These are phyloP conservation scores for Fagopyrum homotropicum DNA, from an alignment of 148 eudicot species.

Conservation along the genomic window DNA sequence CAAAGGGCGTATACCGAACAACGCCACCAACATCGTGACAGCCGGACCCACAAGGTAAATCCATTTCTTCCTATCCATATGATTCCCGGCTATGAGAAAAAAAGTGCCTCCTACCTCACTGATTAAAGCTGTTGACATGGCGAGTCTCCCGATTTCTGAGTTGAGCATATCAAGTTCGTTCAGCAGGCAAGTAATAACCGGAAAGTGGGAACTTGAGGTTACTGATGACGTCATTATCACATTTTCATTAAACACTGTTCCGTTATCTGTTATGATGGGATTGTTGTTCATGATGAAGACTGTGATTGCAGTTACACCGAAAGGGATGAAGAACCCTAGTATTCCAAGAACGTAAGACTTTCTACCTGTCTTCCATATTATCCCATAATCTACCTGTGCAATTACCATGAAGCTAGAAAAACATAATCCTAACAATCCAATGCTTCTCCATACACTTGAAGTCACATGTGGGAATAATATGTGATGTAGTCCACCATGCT, in stretches of 20 bases:
- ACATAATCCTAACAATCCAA: neutral
- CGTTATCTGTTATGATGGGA: too few relatives aligned
- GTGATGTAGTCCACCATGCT: neutral
- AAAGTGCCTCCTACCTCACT: slow-evolving; percentile 10
- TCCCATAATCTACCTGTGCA: slow-evolving; percentile 10
- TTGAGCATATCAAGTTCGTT: slow-evolving; percentile 28
- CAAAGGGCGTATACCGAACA: slow-evolving; percentile 22
- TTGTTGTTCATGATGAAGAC: neutral
- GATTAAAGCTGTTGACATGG: slow-evolving; percentile 16
- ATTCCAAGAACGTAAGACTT: slow-evolving; percentile 19
- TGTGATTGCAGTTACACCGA: neutral
- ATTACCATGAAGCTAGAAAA: neutral
- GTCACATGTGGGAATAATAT: neutral
- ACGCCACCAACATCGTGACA: slow-evolving; percentile 2
- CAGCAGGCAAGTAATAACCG: slow-evolving; percentile 21
- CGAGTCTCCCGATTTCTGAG: slow-evolving; percentile 32
- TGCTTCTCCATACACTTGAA: neutral
- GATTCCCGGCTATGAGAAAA: neutral
- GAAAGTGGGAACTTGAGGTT: slow-evolving; percentile 14
- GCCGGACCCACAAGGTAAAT: neutral
- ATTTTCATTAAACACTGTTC: neutral
- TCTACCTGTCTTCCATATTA: slow-evolving; percentile 4
- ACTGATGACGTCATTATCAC: neutral
- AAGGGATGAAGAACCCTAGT: slow-evolving; percentile 10
- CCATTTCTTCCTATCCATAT: neutral